Evolutionary conservation across 306 rosid species (phyloP).

Genomic region (Prunus armeniaca): DNA sequence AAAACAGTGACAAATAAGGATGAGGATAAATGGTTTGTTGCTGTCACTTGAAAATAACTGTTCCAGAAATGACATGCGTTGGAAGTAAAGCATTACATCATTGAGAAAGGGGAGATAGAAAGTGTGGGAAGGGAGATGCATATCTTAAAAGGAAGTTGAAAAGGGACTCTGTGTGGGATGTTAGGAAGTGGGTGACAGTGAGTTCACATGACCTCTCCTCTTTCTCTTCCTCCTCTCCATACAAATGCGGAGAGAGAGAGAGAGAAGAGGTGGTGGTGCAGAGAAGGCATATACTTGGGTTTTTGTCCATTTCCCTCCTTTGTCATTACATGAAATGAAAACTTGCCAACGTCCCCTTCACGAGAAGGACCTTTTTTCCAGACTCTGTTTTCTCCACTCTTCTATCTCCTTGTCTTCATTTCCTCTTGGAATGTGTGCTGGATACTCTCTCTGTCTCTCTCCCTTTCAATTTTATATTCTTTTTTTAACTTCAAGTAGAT

Average conservation of each 20-base stretch:
- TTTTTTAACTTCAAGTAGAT: slow-evolving; percentile 32
- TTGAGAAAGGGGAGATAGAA: slow-evolving; percentile 16
- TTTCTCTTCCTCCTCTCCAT: not conserved
- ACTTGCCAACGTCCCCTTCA: slow-evolving; percentile 61
- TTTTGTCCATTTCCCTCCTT: slow-evolving; percentile 28
- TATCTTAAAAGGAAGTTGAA: slow-evolving; percentile 21
- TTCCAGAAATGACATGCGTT: not conserved
- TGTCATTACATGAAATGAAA: slow-evolving; percentile 37
- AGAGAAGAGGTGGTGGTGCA: not conserved
- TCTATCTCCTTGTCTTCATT: slow-evolving; percentile 72
- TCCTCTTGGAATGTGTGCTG: slow-evolving; percentile 71
- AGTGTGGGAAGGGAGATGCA: slow-evolving; percentile 4
- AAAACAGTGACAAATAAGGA: not conserved
- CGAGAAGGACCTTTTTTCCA: slow-evolving; percentile 73
- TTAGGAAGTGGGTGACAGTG: slow-evolving; percentile 53
- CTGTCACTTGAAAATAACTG: slow-evolving; percentile 11
- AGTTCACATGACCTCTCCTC: slow-evolving; percentile 48
- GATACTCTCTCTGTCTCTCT: slow-evolving; percentile 28
- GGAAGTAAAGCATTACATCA: slow-evolving; percentile 8
- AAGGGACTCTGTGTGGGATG: slow-evolving; percentile 10
- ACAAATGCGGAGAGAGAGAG: not conserved
- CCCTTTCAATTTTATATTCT: not conserved
- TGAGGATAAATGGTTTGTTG: not conserved
- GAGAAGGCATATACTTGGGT: slow-evolving; percentile 27
- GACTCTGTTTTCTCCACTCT: slow-evolving; percentile 67